A percentile compares a stretch with the other conserved stretches of the same genome.
These are phyloP conservation scores for Pseudonitzschia multiseries DNA, from an alignment of 108 stramenopile genomes.

Conservation along the genomic window DNA sequence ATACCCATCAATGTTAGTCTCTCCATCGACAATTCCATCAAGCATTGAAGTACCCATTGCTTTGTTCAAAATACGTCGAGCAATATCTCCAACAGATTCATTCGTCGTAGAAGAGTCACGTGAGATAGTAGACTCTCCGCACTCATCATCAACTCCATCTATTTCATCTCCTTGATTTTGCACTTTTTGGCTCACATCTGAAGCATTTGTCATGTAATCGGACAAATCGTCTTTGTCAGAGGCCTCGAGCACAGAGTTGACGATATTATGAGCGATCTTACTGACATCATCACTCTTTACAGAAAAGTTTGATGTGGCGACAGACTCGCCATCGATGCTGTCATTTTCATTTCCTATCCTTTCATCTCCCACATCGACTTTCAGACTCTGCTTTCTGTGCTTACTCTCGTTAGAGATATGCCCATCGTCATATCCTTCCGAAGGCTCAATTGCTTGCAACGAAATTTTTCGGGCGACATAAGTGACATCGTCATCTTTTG, in stretches of 20 bases:
- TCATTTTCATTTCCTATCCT: not conserved
- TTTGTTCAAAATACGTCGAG: slow-evolving; percentile 3
- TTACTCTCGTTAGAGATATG: not conserved
- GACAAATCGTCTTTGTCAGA: not conserved
- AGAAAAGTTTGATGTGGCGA: not conserved
- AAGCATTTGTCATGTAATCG: too few species aligned
- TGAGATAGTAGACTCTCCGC: not conserved
- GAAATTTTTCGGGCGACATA: slow-evolving; percentile 1
- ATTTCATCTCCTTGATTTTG: too few species aligned
- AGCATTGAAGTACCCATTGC: not conserved
- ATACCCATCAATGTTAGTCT: not conserved
- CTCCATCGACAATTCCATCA: not conserved
- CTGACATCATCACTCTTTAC: slow-evolving; percentile 2
- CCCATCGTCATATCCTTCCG: not conserved
- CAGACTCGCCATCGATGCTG: not conserved
- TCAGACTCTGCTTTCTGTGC: not conserved
- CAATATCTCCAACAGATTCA: not conserved
- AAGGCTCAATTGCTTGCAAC: not conserved
- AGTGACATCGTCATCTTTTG: slow-evolving; percentile 3
- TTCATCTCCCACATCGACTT: not conserved
- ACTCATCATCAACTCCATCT: too few species aligned
- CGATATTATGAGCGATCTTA: not conserved
- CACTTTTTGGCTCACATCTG: too few species aligned
- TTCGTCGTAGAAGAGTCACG: not conserved
- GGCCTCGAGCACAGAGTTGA: not conserved